phyloP scores from a whole-genome alignment of 805 yeast genomes.

The Zygosaccharomyces rouxii region DNA sequence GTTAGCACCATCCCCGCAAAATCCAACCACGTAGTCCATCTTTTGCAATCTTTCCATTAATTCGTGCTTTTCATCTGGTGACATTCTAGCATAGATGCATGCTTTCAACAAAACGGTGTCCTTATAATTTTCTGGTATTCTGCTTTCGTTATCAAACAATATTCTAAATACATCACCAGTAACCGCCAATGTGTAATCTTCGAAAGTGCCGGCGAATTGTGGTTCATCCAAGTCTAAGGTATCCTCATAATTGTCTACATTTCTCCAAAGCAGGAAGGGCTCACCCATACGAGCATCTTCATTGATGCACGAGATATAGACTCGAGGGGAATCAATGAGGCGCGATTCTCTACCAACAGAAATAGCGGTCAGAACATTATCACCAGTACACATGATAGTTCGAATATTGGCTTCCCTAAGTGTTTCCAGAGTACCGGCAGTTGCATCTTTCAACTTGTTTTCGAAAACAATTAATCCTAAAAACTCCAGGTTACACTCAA shows the following conservation, averaged over 20 bases:
- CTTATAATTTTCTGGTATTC: conserved; percentile 38
- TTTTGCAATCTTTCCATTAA: conserved; percentile 80
- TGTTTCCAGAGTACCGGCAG: conserved; percentile 55
- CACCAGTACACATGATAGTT: conserved; percentile 97
- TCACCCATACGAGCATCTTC: conserved; percentile 29
- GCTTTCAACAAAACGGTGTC: conserved; percentile 64
- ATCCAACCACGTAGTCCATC: conserved; percentile 88
- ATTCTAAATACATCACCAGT: conserved; percentile 90
- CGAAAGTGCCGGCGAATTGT: conserved; percentile 39
- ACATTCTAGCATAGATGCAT: conserved; percentile 90
- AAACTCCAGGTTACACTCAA: conserved; percentile 68
- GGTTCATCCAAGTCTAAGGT: conserved; percentile 62
- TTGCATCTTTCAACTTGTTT: conserved; percentile 73
- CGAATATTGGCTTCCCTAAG: conserved; percentile 68
- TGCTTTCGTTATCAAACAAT: conserved; percentile 46
- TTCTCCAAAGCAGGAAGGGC: conserved; percentile 54
- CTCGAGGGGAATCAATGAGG: conserved; percentile 46
- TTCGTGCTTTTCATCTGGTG: conserved; percentile 98
- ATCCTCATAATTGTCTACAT: conserved; percentile 54
- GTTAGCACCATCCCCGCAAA: conserved; percentile 99
- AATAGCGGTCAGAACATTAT: conserved; percentile 87
- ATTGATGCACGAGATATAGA: conserved; percentile 60
- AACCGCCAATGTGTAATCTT: conserved; percentile 67
- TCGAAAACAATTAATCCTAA: conserved; percentile 90
- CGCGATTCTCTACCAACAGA: conserved; percentile 88